These are phyloP conservation scores for Protomyces gravidus DNA, from an alignment of 1,139 yeast genomes.

Conservation along the genomic window DNA sequence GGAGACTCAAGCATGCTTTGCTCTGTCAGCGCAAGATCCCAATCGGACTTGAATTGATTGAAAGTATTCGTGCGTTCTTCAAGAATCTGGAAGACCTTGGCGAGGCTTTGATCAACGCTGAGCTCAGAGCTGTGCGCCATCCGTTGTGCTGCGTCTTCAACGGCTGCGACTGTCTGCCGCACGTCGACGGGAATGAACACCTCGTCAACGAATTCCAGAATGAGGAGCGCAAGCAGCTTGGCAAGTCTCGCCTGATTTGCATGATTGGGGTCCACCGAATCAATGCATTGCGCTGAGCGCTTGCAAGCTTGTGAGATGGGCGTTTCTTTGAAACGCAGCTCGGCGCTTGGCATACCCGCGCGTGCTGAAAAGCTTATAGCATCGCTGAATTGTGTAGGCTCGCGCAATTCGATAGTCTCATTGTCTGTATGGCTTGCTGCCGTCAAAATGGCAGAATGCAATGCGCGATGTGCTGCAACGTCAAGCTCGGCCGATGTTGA, in stretches of 20 bases:
- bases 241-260: constrained; percentile 56
- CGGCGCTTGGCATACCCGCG: constrained; percentile 16
- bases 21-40: constrained; percentile 49
- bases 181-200: constrained; percentile 74
- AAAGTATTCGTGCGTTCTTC: constrained; percentile 38
- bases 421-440: constrained; percentile 46
- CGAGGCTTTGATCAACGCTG: constrained; percentile 35
- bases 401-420: constrained; percentile 17
- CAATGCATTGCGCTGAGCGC: constrained; percentile 21
- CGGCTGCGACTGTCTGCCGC: constrained; percentile 46
- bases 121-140: constrained; percentile 45
- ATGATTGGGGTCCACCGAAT: constrained; percentile 42
- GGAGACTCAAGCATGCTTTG: constrained; percentile 50
- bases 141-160: constrained; percentile 50
- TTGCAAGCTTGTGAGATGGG: constrained; percentile 2
- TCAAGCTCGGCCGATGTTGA: constrained; percentile 54
- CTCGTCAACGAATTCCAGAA: constrained; percentile 59
- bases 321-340: not conserved
- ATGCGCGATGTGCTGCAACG: constrained; percentile 63
- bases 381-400: constrained; percentile 29
- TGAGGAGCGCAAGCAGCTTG: constrained; percentile 52
- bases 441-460: constrained; percentile 48
- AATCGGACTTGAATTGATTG: constrained; percentile 51
- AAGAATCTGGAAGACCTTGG: constrained; percentile 36
- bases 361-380: constrained; percentile 47